A percentile compares a stretch with the other conserved stretches of the same genome.
These are phyloP conservation scores for Streptanthus diversifolius DNA, from an alignment of 345 rosid species.

Conservation along the genomic window DNA sequence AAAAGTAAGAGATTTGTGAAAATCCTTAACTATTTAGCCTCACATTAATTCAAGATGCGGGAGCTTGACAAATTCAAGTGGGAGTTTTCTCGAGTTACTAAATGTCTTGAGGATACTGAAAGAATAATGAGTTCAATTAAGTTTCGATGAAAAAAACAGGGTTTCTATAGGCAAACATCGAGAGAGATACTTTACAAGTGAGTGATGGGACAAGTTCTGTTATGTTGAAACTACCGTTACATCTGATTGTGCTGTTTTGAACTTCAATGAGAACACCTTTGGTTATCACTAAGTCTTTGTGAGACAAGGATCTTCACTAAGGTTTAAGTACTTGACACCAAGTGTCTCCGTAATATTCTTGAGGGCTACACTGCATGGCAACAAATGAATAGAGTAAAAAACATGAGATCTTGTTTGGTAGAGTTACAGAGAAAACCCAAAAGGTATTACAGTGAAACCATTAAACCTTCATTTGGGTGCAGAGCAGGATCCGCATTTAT, in stretches of 20 bases:
- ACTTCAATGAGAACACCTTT: slow-evolving; percentile 14
- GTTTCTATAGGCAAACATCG: background rate
- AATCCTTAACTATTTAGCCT: background rate
- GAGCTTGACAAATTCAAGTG: no score
- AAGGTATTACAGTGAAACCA: no score
- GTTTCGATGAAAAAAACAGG: background rate
- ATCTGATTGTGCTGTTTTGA: slow-evolving; percentile 31
- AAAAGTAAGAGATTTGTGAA: background rate
- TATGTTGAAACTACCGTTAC: slow-evolving; percentile 30
- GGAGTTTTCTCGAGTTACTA: no score
- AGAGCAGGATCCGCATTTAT: no score
- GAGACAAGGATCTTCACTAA: slow-evolving; percentile 35
- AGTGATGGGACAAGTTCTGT: slow-evolving; percentile 32
- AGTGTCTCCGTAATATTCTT: slow-evolving; percentile 3
- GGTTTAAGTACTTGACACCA: slow-evolving; percentile 20
- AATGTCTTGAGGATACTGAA: no score
- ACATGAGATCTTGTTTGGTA: no score
- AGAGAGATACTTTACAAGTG: slow-evolving; percentile 19
- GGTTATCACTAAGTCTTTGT: slow-evolving; percentile 33
- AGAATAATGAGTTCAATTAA: background rate
- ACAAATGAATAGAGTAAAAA: no score
- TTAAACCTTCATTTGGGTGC: no score
- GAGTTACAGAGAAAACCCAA: no score
- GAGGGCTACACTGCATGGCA: background rate
- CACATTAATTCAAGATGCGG: no score